Conservation (phyloP, 495 filamentous ascomycete genomes). For the Lasiosphaeria ovina region DNA sequence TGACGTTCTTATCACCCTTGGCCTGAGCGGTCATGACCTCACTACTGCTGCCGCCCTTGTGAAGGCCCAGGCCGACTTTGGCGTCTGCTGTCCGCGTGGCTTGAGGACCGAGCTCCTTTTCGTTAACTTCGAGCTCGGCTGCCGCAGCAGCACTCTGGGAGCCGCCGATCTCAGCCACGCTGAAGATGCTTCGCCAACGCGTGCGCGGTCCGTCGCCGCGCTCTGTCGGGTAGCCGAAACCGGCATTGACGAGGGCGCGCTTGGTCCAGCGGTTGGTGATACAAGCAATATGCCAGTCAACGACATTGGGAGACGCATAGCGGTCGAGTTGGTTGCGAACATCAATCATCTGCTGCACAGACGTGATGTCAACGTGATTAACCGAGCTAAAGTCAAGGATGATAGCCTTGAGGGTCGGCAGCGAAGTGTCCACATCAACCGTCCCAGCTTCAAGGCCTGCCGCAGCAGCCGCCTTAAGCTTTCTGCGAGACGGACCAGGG, state of each 20-base stretch:
- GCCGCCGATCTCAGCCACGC: slow-evolving; percentile 85
- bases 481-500: slow-evolving; percentile 63
- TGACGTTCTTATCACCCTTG: background rate
- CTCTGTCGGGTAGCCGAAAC: slow-evolving; percentile 81
- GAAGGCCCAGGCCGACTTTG: background rate
- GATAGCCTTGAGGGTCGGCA: slow-evolving; percentile 82
- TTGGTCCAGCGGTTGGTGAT: slow-evolving; percentile 99
- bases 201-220: slow-evolving; percentile 51
- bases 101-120: slow-evolving; percentile 44
- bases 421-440: slow-evolving; percentile 43
- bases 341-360: slow-evolving; percentile 92
- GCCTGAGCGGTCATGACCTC: slow-evolving; percentile 1
- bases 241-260: slow-evolving; percentile 84
- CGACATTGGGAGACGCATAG: slow-evolving; percentile 76
- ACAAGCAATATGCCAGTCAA: slow-evolving; percentile 95
- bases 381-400: slow-evolving; percentile 95
- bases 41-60: background rate
- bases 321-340: slow-evolving; percentile 95
- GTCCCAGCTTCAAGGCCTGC: slow-evolving; percentile 31
- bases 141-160: slow-evolving; percentile 60
- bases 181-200: slow-evolving; percentile 95
- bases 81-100: background rate
- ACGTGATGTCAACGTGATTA: slow-evolving; percentile 95
- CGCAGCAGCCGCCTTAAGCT: slow-evolving; percentile 38
- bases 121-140: slow-evolving; percentile 55